Evolutionary conservation across 2,329 filamentous ascomycete genomes (phyloP).

Genomic region (Cryoendolithus antarcticus): DNA sequence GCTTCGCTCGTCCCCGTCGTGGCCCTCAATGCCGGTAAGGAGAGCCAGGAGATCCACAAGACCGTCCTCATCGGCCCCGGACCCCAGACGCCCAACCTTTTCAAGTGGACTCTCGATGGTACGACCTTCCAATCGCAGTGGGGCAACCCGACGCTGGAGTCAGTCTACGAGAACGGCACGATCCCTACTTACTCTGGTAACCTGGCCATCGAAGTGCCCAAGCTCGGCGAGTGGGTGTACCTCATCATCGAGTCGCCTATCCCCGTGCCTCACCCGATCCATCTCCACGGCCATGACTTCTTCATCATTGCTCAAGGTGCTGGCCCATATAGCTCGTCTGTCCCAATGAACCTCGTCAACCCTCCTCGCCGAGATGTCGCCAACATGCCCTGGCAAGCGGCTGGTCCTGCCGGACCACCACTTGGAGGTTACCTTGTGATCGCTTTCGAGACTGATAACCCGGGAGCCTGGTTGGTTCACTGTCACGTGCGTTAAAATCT

Average conservation of each 20-base stretch:
- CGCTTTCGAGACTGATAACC: conserved; percentile 23
- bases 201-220: conserved; percentile 21
- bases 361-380: conserved; percentile 22
- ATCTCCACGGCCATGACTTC: conserved; percentile 27
- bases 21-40: conserved; percentile 14
- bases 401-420: conserved; percentile 2
- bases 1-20: conserved; percentile 24
- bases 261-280: conserved; percentile 18
- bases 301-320: conserved; percentile 27
- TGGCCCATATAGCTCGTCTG: conserved; percentile 23
- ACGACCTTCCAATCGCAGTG: conserved; percentile 28
- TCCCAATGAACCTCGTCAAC: conserved; percentile 20
- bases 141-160: conserved; percentile 26
- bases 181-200: conserved; percentile 24
- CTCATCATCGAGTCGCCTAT: conserved; percentile 28
- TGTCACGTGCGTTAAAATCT: no score
- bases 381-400: conserved; percentile 16
- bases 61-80: conserved; percentile 19
- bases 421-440: conserved; percentile 20
- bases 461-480: conserved; percentile 18
- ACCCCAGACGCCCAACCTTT: conserved; percentile 20
- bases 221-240: conserved; percentile 22
- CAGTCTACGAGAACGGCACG: conserved; percentile 23
- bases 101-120: conserved; percentile 29
- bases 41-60: conserved; percentile 14